Percentiles rank a stretch among this genome's conserved stretches.
phyloP scores from a whole-genome alignment of 2,329 filamentous ascomycete genomes.

The Cyclaneusma minus region DNA sequence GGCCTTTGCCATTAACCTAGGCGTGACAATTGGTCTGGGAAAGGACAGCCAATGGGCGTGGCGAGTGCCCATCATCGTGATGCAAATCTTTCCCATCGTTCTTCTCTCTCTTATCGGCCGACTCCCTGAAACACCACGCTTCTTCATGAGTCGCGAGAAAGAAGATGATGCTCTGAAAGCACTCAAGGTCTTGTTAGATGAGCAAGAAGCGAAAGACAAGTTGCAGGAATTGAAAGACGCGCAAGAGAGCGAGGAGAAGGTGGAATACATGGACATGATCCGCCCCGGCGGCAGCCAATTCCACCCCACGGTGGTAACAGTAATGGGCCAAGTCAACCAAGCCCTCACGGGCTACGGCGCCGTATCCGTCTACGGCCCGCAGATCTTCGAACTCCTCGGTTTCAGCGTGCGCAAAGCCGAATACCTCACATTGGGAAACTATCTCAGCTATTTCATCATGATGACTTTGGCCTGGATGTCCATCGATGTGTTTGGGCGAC shows the following conservation, averaged over 20 bases:
- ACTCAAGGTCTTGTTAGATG: conserved; percentile 31
- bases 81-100: conserved; percentile 41
- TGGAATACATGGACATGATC: conserved; percentile 42
- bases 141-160: conserved; percentile 35
- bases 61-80: conserved; percentile 42
- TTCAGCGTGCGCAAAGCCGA: conserved; percentile 34
- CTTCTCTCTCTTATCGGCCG: conserved; percentile 34
- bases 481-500: conserved; percentile 38
- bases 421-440: conserved; percentile 42
- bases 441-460: conserved; percentile 41
- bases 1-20: conserved; percentile 43
- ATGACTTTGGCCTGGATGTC: conserved; percentile 47
- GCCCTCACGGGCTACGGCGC: conserved; percentile 41
- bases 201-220: conserved; percentile 29
- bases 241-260: conserved; percentile 27
- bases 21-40: conserved; percentile 33
- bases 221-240: conserved; percentile 33
- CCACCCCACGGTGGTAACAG: conserved; percentile 41
- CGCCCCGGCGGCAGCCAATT: conserved; percentile 36
- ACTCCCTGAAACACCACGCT: conserved; percentile 41
- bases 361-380: conserved; percentile 45
- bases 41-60: conserved; percentile 45
- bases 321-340: conserved; percentile 49
- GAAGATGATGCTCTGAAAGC: conserved; percentile 33
- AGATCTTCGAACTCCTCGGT: conserved; percentile 46